phyloP scores from a whole-genome alignment of 2,329 filamentous ascomycete species.

The Domatiomyces catenatus region DNA sequence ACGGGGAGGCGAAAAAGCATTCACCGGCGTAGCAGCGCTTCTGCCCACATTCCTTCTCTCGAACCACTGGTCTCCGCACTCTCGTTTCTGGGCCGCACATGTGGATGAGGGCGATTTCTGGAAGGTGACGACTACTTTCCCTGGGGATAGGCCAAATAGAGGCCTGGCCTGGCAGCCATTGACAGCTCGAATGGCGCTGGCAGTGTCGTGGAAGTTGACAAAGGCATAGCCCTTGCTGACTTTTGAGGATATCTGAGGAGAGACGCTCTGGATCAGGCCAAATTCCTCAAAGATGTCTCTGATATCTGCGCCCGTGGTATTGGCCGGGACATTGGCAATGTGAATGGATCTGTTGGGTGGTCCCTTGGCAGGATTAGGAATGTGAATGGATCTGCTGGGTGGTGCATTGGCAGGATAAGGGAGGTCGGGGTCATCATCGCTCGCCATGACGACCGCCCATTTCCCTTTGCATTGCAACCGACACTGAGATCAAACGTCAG shows the following conservation, averaged over 20 bases:
- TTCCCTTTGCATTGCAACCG: slow-evolving; percentile 2
- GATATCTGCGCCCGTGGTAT: not conserved
- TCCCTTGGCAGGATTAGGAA: not conserved
- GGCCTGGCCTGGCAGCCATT: not conserved
- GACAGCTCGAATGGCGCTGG: not conserved
- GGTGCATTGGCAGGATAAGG: not conserved
- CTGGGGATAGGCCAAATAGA: not conserved
- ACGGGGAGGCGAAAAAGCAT: slow-evolving; percentile 1
- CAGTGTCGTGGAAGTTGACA: not conserved
- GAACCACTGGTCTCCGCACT: not conserved
- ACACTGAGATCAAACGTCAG: not conserved
- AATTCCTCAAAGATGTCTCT: not conserved
- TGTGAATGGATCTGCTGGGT: not conserved
- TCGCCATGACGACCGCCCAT: not conserved
- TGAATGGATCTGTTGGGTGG: not conserved
- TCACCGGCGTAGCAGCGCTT: slow-evolving; percentile 15
- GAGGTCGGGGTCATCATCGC: not conserved
- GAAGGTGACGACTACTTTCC: not conserved
- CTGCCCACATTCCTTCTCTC: slow-evolving; percentile 1
- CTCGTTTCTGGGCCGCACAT: not conserved
- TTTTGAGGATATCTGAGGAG: not conserved
- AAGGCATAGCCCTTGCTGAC: not conserved
- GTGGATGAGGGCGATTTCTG: not conserved
- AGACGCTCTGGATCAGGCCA: not conserved
- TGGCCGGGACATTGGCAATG: not conserved